Evolutionary conservation across 352 stramenopile genomes (phyloP), one percentile per base, ranked within the genome.

Genomic region (Pythium dissotocum): DNA sequence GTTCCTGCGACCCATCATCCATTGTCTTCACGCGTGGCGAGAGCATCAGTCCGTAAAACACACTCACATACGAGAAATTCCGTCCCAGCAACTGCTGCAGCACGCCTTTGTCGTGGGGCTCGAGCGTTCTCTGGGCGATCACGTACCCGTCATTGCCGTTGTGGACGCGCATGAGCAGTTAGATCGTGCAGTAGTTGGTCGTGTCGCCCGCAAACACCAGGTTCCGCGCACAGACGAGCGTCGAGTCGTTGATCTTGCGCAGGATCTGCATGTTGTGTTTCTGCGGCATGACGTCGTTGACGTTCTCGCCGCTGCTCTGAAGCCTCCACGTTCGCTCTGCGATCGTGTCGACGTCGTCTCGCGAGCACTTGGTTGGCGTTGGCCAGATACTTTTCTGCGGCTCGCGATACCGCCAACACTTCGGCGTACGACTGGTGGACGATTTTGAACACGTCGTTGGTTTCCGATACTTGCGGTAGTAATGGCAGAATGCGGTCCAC

Each of bases 11-110:
- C 5, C n/a, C 30, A 3, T 58, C 52, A 2, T 35, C 33, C 36
- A 44, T 6, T 44, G 12, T 35, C 35, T 48, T n/a, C 5, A 21
- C 63, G 28, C 42, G 66, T 12, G 40, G 70, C 12, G 64, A 61
- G 32, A 73, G 56, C 53, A 68, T 64, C 49, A 76, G 57, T 14
- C 65, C 65, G 52, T 70, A 70, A 32, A 76, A 76, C 9, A 73
- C 48, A 16, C 63, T 67, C 49, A 70, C 65, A 52, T 70, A 73
- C 65, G 70, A 73, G 38, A 59, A 52, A 28, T 60, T 63, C 4
- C 55, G 18, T 2, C 70, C 65, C 26, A 76, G 58, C 8, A 51
- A 1, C 0, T 40, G 58, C 53, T 36, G 13, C 5, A 76, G 46
- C 55, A 52, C 24, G 8, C 33, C 53, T 4, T 26, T 40, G n/a